These are phyloP conservation scores for Gossypium gossypioides DNA, from an alignment of 441 rosid genomes.

Conservation along the genomic window DNA sequence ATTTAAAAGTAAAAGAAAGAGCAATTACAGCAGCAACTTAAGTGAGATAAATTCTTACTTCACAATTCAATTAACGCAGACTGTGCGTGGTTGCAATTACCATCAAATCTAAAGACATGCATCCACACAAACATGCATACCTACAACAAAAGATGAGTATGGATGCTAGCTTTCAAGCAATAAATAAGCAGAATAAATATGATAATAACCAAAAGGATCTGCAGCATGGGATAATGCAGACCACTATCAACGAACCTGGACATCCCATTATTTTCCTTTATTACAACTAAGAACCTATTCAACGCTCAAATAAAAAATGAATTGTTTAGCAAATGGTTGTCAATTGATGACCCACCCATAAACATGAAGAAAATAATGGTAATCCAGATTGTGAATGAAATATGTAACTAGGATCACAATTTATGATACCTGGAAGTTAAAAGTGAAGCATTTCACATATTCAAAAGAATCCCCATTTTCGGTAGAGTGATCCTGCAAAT, in stretches of 20 bases:
- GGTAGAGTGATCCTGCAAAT: neutral
- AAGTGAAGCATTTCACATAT: neutral
- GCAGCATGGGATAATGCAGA: neutral
- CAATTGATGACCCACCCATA: neutral
- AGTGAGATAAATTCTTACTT: neutral
- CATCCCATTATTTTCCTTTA: neutral
- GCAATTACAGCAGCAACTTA: neutral
- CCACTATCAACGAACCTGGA: neutral
- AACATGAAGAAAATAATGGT: neutral
- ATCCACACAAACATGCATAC: neutral
- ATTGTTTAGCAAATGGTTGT: neutral
- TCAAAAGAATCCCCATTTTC: neutral
- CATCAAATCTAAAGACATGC: constrained; percentile 3
- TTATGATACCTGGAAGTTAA: neutral
- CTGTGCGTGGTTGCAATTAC: neutral
- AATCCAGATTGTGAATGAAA: neutral
- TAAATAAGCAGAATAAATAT: neutral
- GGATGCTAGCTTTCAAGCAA: neutral
- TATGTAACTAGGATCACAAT: neutral
- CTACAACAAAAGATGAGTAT: neutral
- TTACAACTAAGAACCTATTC: neutral
- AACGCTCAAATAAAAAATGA: neutral
- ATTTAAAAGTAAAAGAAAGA: neutral
- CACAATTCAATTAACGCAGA: neutral
- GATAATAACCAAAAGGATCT: neutral